phyloP scores from a whole-genome alignment of 768 basidiomycete genomes.

The Tulasnella sp. region DNA sequence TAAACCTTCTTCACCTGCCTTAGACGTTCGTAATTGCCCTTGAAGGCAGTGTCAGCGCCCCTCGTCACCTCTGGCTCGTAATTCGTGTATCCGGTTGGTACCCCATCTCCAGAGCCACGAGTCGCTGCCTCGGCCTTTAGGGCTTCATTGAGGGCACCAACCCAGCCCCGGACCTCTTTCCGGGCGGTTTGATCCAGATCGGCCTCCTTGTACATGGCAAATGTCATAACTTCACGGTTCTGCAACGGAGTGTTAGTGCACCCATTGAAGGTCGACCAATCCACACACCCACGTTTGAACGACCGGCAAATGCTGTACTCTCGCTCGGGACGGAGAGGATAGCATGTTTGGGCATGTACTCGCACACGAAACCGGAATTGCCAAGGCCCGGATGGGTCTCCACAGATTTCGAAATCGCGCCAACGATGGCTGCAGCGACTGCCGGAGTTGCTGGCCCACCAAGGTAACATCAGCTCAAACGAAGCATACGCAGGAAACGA shows the following conservation, averaged over 20 bases:
- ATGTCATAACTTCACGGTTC: not conserved
- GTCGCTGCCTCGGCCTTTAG: too few relatives aligned
- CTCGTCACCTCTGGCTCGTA: not conserved
- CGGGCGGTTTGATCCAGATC: not conserved
- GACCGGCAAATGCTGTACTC: not conserved
- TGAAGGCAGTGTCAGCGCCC: constrained; percentile 6
- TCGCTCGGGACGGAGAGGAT: not conserved
- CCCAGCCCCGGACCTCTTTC: not conserved
- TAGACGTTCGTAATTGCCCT: constrained; percentile 8
- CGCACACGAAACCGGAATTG: not conserved
- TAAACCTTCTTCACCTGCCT: constrained; percentile 12
- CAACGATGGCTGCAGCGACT: not conserved
- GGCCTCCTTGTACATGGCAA: not conserved
- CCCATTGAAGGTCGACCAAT: not conserved
- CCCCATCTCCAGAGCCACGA: not conserved
- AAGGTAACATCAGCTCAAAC: not conserved
- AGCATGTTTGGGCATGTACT: not conserved
- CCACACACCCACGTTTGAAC: not conserved
- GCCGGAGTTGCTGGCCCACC: not conserved
- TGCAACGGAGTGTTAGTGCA: not conserved
- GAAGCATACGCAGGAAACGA: too few relatives aligned
- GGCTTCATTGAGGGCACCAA: not conserved
- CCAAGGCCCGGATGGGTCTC: not conserved
- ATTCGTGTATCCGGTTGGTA: not conserved
- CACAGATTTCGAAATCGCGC: not conserved